These are phyloP conservation scores for Fusarium fujikuroi DNA, from an alignment of 2,329 filamentous ascomycete species.

Conservation along the genomic window DNA sequence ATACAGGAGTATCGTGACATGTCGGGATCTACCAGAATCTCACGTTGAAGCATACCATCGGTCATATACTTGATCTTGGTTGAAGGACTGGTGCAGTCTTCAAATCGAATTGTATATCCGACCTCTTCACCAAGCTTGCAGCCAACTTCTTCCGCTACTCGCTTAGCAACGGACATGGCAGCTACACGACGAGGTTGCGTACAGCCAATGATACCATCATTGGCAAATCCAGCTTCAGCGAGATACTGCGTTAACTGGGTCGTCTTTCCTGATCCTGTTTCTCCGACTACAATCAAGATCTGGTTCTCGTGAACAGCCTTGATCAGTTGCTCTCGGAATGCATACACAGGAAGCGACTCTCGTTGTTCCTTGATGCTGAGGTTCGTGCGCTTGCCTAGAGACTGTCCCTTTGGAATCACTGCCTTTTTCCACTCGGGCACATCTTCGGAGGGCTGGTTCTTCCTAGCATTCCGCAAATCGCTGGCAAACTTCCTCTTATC, in stretches of 20 bases:
- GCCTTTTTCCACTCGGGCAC: slow-evolving; percentile 94
- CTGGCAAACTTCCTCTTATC: slow-evolving; percentile 89
- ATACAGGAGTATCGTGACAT: slow-evolving; percentile 92
- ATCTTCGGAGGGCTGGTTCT: slow-evolving; percentile 69
- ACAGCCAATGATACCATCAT: slow-evolving; percentile 90
- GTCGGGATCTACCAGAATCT: slow-evolving; percentile 92
- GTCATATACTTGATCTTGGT: slow-evolving; percentile 99
- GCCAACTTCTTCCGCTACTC: slow-evolving; percentile 95
- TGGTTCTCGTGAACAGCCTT: slow-evolving; percentile 90
- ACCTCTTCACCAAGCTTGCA: slow-evolving; percentile 92
- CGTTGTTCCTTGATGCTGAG: slow-evolving; percentile 96
- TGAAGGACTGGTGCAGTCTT: slow-evolving; percentile 86
- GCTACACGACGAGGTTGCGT: slow-evolving; percentile 97
- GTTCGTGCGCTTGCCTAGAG: slow-evolving; percentile 85
- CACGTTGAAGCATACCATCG: slow-evolving; percentile 96
- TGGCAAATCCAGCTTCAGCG: slow-evolving; percentile 89
- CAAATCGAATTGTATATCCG: slow-evolving; percentile 97
- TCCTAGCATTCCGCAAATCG: slow-evolving; percentile 78
- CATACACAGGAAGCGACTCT: slow-evolving; percentile 87
- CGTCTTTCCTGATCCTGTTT: slow-evolving; percentile 97
- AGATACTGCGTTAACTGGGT: slow-evolving; percentile 96
- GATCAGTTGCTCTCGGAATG: slow-evolving; percentile 87
- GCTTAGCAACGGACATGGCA: slow-evolving; percentile 96
- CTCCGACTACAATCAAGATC: slow-evolving; percentile 93
- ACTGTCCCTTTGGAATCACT: slow-evolving; percentile 80